A percentile compares a stretch with the other conserved stretches of the same genome.
These are phyloP conservation scores for Patellifolia procumbens DNA, from an alignment of 179 eudicot species.

Conservation along the genomic window DNA sequence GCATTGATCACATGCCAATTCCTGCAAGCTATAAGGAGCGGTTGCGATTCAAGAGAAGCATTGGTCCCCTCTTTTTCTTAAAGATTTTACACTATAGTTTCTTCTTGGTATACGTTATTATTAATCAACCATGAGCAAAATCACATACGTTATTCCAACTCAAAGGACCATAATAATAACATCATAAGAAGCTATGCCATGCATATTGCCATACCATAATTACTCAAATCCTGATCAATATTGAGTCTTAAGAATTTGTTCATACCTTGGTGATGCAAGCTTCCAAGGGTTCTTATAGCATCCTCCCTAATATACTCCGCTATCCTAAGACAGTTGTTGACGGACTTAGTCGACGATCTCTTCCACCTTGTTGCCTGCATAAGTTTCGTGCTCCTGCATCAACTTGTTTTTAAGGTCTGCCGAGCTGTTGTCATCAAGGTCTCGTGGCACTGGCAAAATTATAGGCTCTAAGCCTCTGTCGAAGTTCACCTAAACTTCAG, in stretches of 20 bases:
- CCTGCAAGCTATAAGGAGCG: no score
- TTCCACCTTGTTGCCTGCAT: conserved; percentile 70
- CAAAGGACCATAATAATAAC: background rate
- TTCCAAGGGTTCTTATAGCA: conserved; percentile 73
- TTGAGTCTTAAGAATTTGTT: conserved; percentile 88
- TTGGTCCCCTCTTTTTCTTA: no score
- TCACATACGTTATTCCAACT: background rate
- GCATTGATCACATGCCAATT: no score
- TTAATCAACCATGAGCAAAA: background rate
- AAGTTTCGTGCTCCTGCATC: conserved; percentile 72
- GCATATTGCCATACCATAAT: no score
- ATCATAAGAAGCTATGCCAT: conserved; percentile 6
- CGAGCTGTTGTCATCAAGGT: conserved; percentile 25
- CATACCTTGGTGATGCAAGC: conserved; percentile 95
- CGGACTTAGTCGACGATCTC: conserved; percentile 75
- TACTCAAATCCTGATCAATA: conserved; percentile 77
- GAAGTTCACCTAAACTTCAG: conserved; percentile 46
- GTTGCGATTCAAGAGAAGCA: no score
- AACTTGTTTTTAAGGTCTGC: conserved; percentile 76
- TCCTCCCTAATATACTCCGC: conserved; percentile 85
- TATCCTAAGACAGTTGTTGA: conserved; percentile 70
- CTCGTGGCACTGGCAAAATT: conserved; percentile 34
- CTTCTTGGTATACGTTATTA: no score
- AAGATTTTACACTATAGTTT: no score
- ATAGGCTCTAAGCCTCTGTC: conserved; percentile 70